Conservation (phyloP, 2,329 filamentous ascomycete species). For the Trichoderma sp. region DNA sequence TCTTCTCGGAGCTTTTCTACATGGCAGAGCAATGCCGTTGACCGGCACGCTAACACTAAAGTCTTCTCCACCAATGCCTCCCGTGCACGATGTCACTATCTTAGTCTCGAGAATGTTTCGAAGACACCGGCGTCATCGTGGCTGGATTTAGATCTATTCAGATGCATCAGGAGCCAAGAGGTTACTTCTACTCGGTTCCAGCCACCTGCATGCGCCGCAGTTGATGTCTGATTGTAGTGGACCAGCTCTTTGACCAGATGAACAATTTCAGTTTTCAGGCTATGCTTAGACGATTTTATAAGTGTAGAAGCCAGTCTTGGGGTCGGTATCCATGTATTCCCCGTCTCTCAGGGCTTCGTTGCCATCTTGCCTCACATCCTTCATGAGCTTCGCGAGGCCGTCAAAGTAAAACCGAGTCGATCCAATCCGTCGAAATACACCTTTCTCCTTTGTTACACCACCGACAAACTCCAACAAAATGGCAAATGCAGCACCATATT, state of each 20-base stretch:
- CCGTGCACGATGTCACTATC: not conserved
- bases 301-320: not conserved
- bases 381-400: not conserved
- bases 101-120: not conserved
- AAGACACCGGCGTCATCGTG: not conserved
- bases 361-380: not conserved
- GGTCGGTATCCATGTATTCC: not conserved
- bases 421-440: not conserved
- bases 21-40: not conserved
- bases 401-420: not conserved
- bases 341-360: not conserved
- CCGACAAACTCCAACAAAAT: not conserved
- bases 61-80: not conserved
- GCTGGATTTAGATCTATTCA: not conserved
- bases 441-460: not conserved
- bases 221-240: not conserved
- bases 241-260: not conserved
- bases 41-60: not conserved
- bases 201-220: not conserved
- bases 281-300: not conserved
- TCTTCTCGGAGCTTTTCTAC: not conserved
- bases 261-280: not conserved
- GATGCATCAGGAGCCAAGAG: not conserved
- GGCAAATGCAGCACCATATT: not conserved
- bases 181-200: not conserved